phyloP scores from a whole-genome alignment of 2,329 filamentous ascomycete species.

The Venturia carpophila region DNA sequence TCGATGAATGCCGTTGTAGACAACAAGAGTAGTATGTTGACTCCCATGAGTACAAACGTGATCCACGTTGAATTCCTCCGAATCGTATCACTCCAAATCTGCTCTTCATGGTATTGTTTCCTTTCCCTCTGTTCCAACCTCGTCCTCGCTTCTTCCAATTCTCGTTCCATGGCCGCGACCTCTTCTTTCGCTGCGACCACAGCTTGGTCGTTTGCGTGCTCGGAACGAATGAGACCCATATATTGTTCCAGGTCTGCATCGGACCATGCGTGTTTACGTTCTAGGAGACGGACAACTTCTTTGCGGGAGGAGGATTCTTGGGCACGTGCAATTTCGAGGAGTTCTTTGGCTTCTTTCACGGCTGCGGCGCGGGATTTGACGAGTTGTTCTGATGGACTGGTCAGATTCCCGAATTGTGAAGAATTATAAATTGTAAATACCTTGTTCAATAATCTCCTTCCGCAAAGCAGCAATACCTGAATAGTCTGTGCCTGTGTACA shows the following conservation, averaged over 20 bases:
- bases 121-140: conserved; percentile 76
- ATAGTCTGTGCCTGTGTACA: conserved; percentile 80
- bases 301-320: conserved; percentile 83
- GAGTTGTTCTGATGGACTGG: conserved; percentile 36
- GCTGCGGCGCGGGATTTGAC: conserved; percentile 53
- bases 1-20: conserved; percentile 83
- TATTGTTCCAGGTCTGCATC: conserved; percentile 86
- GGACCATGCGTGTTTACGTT: conserved; percentile 88
- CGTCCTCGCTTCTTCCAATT: conserved; percentile 68
- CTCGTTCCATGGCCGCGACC: conserved; percentile 66
- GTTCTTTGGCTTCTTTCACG: conserved; percentile 63
- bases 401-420: not conserved
- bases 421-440: conserved; percentile 28
- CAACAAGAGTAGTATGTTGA: conserved; percentile 85
- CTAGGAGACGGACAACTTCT: conserved; percentile 88
- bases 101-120: conserved; percentile 93
- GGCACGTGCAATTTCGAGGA: conserved; percentile 76
- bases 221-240: conserved; percentile 81
- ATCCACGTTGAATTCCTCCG: conserved; percentile 95
- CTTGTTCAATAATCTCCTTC: conserved; percentile 61
- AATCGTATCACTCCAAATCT: conserved; percentile 98
- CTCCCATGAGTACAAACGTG: conserved; percentile 94
- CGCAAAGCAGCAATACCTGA: conserved; percentile 83
- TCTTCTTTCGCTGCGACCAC: conserved; percentile 65
- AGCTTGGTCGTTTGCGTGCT: conserved; percentile 85